Base-by-base conservation (phyloP, 2,329 filamentous ascomycete species). In the Verticillium klebahnii region DNA sequence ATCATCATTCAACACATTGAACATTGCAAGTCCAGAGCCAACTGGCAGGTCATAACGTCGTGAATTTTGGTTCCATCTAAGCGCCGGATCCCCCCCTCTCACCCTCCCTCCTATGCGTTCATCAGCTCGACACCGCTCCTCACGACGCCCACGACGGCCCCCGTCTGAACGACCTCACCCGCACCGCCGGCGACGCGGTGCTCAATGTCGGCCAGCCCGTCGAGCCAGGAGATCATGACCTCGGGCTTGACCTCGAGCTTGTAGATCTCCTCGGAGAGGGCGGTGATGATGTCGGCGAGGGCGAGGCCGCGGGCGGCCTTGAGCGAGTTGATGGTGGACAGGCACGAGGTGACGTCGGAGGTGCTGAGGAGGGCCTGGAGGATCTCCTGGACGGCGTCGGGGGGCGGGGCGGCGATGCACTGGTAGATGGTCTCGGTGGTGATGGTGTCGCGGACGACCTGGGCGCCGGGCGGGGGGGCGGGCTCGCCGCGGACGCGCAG, bases 341-440 rank as follows among this genome's bases (percentile, higher is more conserved):
- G 81, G 72, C 94, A 97, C 37, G 91, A 92, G 1, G 91, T 96
- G 57, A 99, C 91, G 71, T 99, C 94, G 60, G 87, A 85, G 2
- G 91, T 97, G 60, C 85, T 88, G 32, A 98, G 84, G 36, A 99
- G 82, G 0, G 92, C 96, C 67, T 89, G 85, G 67, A 93, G 82
- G 60, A 99, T 98, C 68, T 90, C 87, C 67, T 86, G 84, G 71
- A 98, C 92, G 69, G 97, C 94, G 29, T 89, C 87, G 0, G 95
- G 95, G 67, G 96, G 93, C 4, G 95, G 95, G 1, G 94, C 94
- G 9, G 95, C 95, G 72, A 99, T 96, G 76, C 95, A 99, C 75
- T 93, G 93, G 81, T 97, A 99, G 71, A 99, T 98, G 8, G 91
- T 92, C 73, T 97, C 90, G 39, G 91, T 97, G 67, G 97, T 97